A percentile compares a stretch with the other conserved stretches of the same genome.
These are phyloP conservation scores for Xerocomellus dryophilus DNA, from an alignment of 768 basidiomycete genomes.

Conservation along the genomic window DNA sequence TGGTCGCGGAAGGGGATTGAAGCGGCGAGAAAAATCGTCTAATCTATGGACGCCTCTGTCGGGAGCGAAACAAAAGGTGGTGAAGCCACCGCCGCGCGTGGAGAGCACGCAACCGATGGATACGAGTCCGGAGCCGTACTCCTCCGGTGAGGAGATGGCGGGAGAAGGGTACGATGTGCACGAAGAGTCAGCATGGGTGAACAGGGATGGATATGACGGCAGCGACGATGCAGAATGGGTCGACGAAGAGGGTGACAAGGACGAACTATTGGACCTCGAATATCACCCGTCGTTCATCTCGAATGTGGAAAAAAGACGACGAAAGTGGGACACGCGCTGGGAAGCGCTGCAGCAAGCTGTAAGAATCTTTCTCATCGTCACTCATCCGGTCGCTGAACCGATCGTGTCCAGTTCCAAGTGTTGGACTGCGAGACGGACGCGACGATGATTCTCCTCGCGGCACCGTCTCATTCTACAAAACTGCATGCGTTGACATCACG, in stretches of 20 bases:
- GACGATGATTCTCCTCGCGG: slow-evolving; percentile 69
- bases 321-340: slow-evolving; percentile 76
- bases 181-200: slow-evolving; percentile 40
- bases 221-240: slow-evolving; percentile 60
- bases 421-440: slow-evolving; percentile 80
- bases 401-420: slow-evolving; percentile 57
- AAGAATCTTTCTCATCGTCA: slow-evolving; percentile 17
- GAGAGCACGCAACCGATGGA: slow-evolving; percentile 82
- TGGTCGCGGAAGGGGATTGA: slow-evolving; percentile 43
- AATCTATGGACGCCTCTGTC: slow-evolving; percentile 31
- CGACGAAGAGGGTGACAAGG: slow-evolving; percentile 67
- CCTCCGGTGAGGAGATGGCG: slow-evolving; percentile 76
- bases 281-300: slow-evolving; percentile 71
- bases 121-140: slow-evolving; percentile 73
- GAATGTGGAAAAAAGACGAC: slow-evolving; percentile 62
- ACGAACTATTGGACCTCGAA: slow-evolving; percentile 71
- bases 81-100: slow-evolving; percentile 72
- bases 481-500: slow-evolving; percentile 64
- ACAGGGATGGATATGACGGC: slow-evolving; percentile 17
- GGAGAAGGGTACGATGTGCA: slow-evolving; percentile 53
- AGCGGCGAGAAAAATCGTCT: slow-evolving; percentile 41
- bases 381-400: neutral
- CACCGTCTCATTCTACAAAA: slow-evolving; percentile 70
- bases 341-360: slow-evolving; percentile 72
- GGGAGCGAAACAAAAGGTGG: slow-evolving; percentile 26